A percentile compares a stretch with the other conserved stretches of the same genome.
These are phyloP conservation scores for Metrosideros polymorpha DNA, from an alignment of 441 rosid species.

Conservation along the genomic window DNA sequence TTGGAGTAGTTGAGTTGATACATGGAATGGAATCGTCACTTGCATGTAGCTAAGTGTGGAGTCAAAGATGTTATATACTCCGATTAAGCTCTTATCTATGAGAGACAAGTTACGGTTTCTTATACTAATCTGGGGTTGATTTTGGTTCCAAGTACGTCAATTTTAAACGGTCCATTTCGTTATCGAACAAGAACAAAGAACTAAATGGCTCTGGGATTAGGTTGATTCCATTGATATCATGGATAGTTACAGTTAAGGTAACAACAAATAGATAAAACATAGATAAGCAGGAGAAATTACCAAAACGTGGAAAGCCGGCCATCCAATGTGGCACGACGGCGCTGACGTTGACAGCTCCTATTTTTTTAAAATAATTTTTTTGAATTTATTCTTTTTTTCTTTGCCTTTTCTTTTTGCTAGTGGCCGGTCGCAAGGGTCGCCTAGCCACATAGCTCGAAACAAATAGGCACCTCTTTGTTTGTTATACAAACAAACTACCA, in stretches of 20 bases:
- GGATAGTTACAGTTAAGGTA: background rate
- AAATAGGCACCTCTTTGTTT: too few species aligned
- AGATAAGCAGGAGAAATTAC: too few species aligned
- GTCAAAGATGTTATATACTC: background rate
- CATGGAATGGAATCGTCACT: background rate
- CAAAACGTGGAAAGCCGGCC: too few species aligned
- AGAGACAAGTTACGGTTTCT: background rate
- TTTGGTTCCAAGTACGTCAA: background rate
- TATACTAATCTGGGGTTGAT: background rate
- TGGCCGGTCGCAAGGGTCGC: too few species aligned
- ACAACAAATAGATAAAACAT: background rate
- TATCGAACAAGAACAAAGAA: background rate
- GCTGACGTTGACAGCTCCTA: too few species aligned
- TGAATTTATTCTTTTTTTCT: too few species aligned
- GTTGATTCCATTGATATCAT: background rate
- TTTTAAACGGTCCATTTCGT: background rate
- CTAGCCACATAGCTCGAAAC: too few species aligned
- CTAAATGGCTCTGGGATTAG: background rate
- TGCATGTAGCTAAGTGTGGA: background rate
- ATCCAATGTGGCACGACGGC: too few species aligned
- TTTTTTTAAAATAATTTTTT: too few species aligned
- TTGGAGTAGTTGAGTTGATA: background rate
- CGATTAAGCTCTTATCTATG: background rate
- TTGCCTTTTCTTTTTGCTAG: too few species aligned
- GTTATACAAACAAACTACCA: too few species aligned